Evolutionary conservation across 2,329 filamentous ascomycete genomes (phyloP).

Genomic region (Aschersonia sp.): DNA sequence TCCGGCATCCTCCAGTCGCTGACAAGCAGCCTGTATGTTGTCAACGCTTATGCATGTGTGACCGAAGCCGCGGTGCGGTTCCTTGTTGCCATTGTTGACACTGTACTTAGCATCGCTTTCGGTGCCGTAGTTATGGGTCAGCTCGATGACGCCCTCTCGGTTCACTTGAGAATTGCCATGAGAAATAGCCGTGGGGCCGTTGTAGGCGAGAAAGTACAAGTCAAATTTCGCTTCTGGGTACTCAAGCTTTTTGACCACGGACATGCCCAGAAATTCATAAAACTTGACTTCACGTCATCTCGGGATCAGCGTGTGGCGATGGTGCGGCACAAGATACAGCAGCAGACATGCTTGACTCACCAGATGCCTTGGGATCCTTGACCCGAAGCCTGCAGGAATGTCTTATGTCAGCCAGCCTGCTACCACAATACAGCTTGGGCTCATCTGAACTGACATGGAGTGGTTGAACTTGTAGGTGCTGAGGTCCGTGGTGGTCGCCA

Average conservation of each 20-base stretch:
- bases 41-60: constrained; percentile 76
- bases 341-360: constrained; percentile 24
- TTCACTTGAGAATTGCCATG: constrained; percentile 59
- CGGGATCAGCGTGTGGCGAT: neutral
- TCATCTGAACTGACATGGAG: constrained; percentile 51
- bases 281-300: constrained; percentile 51
- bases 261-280: constrained; percentile 87
- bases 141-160: constrained; percentile 79
- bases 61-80: constrained; percentile 71
- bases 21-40: constrained; percentile 77
- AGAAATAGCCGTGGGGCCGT: constrained; percentile 61
- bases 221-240: constrained; percentile 86
- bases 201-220: constrained; percentile 88
- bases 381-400: constrained; percentile 58
- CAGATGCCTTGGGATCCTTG: constrained; percentile 76
- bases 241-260: constrained; percentile 62
- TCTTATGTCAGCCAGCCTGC: constrained; percentile 4
- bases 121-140: constrained; percentile 76
- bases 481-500: constrained; percentile 58
- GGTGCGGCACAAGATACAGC: neutral
- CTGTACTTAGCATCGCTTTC: constrained; percentile 71
- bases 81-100: constrained; percentile 78
- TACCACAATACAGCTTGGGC: neutral
- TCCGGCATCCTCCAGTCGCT: constrained; percentile 76
- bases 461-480: constrained; percentile 76